Evolutionary conservation across 257 asterid genomes (phyloP).

Genomic region (Nemophila menziesii): DNA sequence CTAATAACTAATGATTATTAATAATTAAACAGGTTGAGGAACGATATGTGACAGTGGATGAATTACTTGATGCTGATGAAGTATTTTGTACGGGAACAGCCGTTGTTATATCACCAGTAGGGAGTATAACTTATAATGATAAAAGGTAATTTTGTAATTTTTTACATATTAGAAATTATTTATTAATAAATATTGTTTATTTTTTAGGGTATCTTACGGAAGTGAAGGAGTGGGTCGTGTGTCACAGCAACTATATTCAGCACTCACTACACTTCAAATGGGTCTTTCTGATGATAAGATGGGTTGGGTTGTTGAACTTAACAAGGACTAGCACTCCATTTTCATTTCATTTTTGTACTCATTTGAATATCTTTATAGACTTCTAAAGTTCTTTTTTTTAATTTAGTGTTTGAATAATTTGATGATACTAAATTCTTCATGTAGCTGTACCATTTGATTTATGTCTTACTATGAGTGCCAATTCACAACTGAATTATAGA

Average conservation of each 20-base stretch:
- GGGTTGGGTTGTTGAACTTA: slow-evolving; percentile 67
- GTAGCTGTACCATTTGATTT: not conserved
- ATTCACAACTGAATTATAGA: too few species aligned
- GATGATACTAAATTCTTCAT: not conserved
- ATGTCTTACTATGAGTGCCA: not conserved
- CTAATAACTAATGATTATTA: not conserved
- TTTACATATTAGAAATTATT: not conserved
- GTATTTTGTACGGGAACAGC: slow-evolving; percentile 98
- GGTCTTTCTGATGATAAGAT: slow-evolving; percentile 69
- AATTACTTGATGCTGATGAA: slow-evolving; percentile 92
- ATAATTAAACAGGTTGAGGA: slow-evolving; percentile 63
- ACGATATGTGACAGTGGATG: slow-evolving; percentile 64
- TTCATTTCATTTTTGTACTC: not conserved
- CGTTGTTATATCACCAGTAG: slow-evolving; percentile 89
- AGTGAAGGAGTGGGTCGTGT: slow-evolving; percentile 62
- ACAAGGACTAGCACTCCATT: slow-evolving; percentile 19
- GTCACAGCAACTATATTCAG: slow-evolving; percentile 67
- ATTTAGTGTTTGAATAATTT: too few species aligned
- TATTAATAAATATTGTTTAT: not conserved
- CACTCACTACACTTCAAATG: slow-evolving; percentile 84
- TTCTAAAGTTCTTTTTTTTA: not conserved
- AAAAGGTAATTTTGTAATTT: slow-evolving; percentile 34
- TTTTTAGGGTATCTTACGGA: slow-evolving; percentile 58
- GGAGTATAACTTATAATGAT: slow-evolving; percentile 68
- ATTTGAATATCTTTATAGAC: too few species aligned